Evolutionary conservation across 2,329 filamentous ascomycete genomes (phyloP), one percentile per base, ranked within the genome.

Genomic region (Colletotrichum paranaense): DNA sequence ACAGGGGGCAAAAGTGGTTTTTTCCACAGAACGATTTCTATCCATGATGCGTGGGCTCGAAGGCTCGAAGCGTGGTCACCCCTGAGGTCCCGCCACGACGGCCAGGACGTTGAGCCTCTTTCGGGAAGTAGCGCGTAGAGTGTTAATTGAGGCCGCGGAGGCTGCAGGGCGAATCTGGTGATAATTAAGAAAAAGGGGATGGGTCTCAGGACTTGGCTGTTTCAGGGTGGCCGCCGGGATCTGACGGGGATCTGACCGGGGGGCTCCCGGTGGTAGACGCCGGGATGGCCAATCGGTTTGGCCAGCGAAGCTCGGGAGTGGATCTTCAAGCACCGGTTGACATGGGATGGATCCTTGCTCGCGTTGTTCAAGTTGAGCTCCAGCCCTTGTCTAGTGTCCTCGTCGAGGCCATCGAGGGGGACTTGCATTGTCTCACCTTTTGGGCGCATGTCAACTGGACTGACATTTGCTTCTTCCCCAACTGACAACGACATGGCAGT

Each of bases 141-240:
- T 28, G 53, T 73, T 73, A 24, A 73, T 70, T 73, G 49, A 69
- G 53, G 56, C 32, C 59, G n/a, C 66, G 53, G 60, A 69, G 32
- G 16, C 53, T 60, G 60, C 67, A 73, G 60, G 71, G 67, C 49
- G 60, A 66, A 69, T 64, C 30, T 64, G 55, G 55, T 12, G 59
- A 69, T 70, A 70, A 70, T 73, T 66, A 70, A 72, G 58, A 68
- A 66, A 46, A 71, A 70, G 68, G 67, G 71, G 52, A 68, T 53
- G 71, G 60, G 67, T 71, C 46, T 55, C 67, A 70, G 67, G 71
- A 73, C 56, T 70, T 70, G 56, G 71, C 67, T 53, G 71, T 73
- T 73, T 73, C 71, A 73, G 71, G 71, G 62, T 73, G 71, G 49
- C 46, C 60, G 35, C 67, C 67, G 71, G 71, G 70, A 65, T 65